phyloP scores from a whole-genome alignment of 371 early-diverging fungal species.

The Cokeromyces recurvatus region DNA sequence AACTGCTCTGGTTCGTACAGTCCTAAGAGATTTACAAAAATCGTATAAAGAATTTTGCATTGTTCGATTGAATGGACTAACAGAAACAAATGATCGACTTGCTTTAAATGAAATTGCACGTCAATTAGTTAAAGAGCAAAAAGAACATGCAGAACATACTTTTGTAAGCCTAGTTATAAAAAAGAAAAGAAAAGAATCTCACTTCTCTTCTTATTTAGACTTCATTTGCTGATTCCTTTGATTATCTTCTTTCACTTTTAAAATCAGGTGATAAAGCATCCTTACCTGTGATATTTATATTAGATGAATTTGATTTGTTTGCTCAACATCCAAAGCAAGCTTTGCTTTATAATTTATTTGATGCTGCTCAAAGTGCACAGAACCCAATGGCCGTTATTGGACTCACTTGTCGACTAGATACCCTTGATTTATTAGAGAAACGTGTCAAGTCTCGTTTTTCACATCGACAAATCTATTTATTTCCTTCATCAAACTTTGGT shows the following conservation, averaged over 20 bases:
- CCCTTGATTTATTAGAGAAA: conserved; percentile 83
- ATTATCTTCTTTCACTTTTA: conserved; percentile 59
- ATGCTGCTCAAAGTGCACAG: conserved; percentile 79
- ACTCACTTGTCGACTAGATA: conserved; percentile 77
- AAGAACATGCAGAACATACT: conserved; percentile 12
- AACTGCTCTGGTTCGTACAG: conserved; percentile 36
- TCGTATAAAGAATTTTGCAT: conserved; percentile 42
- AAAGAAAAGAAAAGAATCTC: too few species aligned
- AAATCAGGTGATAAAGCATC: conserved; percentile 51
- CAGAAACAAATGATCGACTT: conserved; percentile 77
- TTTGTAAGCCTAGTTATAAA: conserved; percentile 19
- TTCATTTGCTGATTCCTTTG: conserved; percentile 65
- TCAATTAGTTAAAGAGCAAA: conserved; percentile 55
- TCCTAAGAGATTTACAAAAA: conserved; percentile 33
- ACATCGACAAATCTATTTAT: conserved; percentile 75
- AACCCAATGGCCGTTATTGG: conserved; percentile 87
- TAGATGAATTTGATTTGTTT: conserved; percentile 91
- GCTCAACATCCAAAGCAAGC: conserved; percentile 87
- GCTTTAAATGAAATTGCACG: conserved; percentile 81
- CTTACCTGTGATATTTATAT: conserved; percentile 73
- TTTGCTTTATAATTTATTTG: conserved; percentile 90
- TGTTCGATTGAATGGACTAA: conserved; percentile 75
- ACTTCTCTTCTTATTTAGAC: conserved; percentile 22
- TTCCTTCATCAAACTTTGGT: conserved; percentile 51
- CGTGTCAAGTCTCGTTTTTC: conserved; percentile 94